Base-by-base conservation (phyloP, 2,329 filamentous ascomycete species). In the Pseudocercospora eumusae region DNA sequence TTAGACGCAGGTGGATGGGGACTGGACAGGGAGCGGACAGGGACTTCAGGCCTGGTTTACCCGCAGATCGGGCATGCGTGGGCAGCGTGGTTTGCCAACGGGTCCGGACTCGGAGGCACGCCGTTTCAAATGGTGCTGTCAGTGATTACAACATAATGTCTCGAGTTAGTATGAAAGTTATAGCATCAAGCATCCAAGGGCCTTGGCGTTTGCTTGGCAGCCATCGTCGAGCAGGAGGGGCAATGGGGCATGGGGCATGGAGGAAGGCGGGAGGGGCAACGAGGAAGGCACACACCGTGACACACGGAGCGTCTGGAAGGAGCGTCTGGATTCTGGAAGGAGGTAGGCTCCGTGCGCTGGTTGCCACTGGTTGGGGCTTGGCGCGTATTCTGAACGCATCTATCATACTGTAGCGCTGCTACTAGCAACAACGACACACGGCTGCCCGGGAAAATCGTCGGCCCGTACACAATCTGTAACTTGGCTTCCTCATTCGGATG, bases 391-490 rank as follows among this genome's bases (percentile, higher is more conserved):
- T 11, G 42, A 45, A 47, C n/a, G 42, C 20, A 25, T n/a, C n/a
- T n/a, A n/a, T n/a, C n/a, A n/a, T n/a, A n/a, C n/a, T n/a, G n/a
- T 5, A 47, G 21, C 44, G 44, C 36, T 40, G n/a, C n/a, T n/a
- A n/a, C n/a, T n/a, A n/a, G n/a, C n/a, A n/a, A n/a, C n/a, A n/a
- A n/a, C n/a, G n/a, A n/a, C n/a, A n/a, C n/a, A n/a, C n/a, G n/a
- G n/a, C n/a, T n/a, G n/a, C n/a, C n/a, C 18, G 18, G 47, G 47
- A 23, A 50, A 50, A 50, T 50, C 47, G 21, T 50, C 47, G 47
- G 47, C 10, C 23, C 47, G 15, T 27, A 18, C 47, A 50, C 13
- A n/a, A 50, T n/a, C 23, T 23, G 20, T n/a, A 45, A 23, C 15
- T 20, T 45, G 18, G 21, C 20, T 47, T 20, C 44, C 21, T 23